Conservation (phyloP, 176 grass and related monocot genomes). For the Musa schizocarpa region DNA sequence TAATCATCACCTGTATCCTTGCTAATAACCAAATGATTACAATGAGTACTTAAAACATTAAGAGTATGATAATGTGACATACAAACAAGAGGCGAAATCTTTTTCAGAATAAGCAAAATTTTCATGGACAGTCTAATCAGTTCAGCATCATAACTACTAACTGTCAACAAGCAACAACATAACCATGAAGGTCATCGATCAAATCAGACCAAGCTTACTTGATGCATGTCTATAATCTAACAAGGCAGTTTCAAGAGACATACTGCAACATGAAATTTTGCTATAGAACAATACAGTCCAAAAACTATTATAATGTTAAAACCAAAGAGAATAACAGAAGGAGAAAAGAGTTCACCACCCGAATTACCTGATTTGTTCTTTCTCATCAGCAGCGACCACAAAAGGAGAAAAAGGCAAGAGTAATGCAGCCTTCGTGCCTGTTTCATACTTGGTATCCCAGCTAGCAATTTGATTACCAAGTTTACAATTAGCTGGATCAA, state of each 20-base stretch:
- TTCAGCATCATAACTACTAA: conserved; percentile 8
- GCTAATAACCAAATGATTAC: too few species aligned
- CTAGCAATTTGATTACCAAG: conserved; percentile 91
- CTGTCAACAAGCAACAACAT: neutral
- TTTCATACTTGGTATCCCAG: conserved; percentile 88
- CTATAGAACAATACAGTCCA: neutral
- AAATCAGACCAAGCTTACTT: neutral
- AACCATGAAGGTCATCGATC: neutral
- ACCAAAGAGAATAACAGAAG: neutral
- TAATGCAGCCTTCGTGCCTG: conserved; percentile 66
- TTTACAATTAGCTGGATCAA: conserved; percentile 57
- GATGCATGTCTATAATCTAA: neutral
- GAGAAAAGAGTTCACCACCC: neutral
- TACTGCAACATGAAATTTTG: neutral
- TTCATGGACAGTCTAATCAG: conserved; percentile 15
- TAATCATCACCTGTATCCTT: too few species aligned
- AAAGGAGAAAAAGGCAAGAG: conserved; percentile 79
- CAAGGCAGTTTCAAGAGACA: neutral
- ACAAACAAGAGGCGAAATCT: conserved; percentile 43
- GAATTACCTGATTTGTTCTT: conserved; percentile 73
- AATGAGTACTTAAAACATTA: neutral
- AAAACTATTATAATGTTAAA: neutral
- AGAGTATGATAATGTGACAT: conserved; percentile 51
- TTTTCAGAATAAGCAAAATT: conserved; percentile 46
- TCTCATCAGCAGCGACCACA: conserved; percentile 93